Evolutionary conservation across 768 basidiomycete species (phyloP).

Genomic region (Calvatia gigantea): DNA sequence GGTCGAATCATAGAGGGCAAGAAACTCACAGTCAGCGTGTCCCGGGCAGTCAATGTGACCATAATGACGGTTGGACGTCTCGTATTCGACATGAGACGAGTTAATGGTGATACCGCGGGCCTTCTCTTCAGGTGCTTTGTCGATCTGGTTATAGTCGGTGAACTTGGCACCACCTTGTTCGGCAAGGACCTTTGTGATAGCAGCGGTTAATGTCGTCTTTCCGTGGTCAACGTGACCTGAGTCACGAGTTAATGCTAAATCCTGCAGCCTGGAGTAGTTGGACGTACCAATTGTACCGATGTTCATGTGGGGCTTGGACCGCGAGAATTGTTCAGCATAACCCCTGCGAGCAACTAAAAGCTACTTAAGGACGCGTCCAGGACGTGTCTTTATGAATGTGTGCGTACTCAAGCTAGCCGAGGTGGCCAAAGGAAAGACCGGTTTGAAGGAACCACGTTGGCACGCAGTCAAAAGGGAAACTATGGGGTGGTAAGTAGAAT

Average conservation of each 20-base stretch:
- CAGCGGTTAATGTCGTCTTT: constrained; percentile 95
- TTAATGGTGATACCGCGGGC: constrained; percentile 99
- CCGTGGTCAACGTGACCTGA: constrained; percentile 95
- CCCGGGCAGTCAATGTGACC: constrained; percentile 98
- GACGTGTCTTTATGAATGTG: constrained; percentile 10
- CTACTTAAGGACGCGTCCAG: constrained; percentile 4
- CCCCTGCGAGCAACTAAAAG: constrained; percentile 52
- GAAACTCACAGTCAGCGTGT: constrained; percentile 82
- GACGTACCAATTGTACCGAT: constrained; percentile 85
- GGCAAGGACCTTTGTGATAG: constrained; percentile 92
- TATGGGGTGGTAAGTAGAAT: constrained; percentile 14
- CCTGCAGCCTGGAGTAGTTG: neutral
- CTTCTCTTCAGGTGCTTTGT: constrained; percentile 99
- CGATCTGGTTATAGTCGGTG: constrained; percentile 95
- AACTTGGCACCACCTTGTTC: constrained; percentile 76
- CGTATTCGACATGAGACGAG: constrained; percentile 98
- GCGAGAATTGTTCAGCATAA: constrained; percentile 77
- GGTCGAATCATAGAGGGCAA: constrained; percentile 5
- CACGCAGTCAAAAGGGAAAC: constrained; percentile 34
- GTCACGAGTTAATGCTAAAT: neutral
- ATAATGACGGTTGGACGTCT: constrained; percentile 86
- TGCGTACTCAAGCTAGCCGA: constrained; percentile 26
- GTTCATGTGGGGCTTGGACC: constrained; percentile 89
- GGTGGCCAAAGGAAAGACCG: constrained; percentile 22
- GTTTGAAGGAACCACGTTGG: constrained; percentile 29